Evolutionary conservation across 306 rosid genomes (phyloP), one percentile per base, ranked within the genome.

Genomic region (Cyamopsis tetragonoloba): DNA sequence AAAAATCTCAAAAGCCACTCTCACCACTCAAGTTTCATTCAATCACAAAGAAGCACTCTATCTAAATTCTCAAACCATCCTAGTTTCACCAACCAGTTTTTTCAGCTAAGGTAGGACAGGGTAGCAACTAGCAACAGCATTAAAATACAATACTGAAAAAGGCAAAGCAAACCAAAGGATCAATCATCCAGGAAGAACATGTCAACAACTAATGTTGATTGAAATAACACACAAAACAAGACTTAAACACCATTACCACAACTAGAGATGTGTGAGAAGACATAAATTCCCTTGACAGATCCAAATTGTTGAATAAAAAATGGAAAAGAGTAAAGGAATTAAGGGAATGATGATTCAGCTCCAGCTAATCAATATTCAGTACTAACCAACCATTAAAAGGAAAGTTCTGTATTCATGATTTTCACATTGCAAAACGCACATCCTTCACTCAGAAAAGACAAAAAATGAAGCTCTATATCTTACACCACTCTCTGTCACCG

Each of bases 391-490:
- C 59, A 42, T n/a, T 9, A 31, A 80, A 48, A n/a, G n/a, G n/a
- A n/a, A n/a, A n/a, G n/a, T n/a, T n/a, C n/a, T n/a, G n/a, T 42
- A 54, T 75, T 78, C 57, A 49, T 26, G 60, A 54, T 54, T 54
- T 67, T 71, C 82, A 84, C 85, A 38, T 47, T 64, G 79, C 85
- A 83, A 59, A 73, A 34, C 12, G 69, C 54, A 55, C 13, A 42
- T 22, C 43, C 53, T 37, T 57, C 18, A 70, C 31, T 47, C 37
- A 56, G 23, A 3, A 61, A 68, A 59, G 27, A 44, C 27, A 46
- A 37, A 56, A 73, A 28, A 35, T n/a, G 63, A 42, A 64, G 38
- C 58, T 35, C 67, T 46, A 70, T 39, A 66, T 65, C 81, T 78
- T 81, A 49, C 56, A 54, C 58, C 83, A 62, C 9, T 4, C n/a